Conservation (phyloP, 495 filamentous ascomycete species). For the Aspergillus nidulans region DNA sequence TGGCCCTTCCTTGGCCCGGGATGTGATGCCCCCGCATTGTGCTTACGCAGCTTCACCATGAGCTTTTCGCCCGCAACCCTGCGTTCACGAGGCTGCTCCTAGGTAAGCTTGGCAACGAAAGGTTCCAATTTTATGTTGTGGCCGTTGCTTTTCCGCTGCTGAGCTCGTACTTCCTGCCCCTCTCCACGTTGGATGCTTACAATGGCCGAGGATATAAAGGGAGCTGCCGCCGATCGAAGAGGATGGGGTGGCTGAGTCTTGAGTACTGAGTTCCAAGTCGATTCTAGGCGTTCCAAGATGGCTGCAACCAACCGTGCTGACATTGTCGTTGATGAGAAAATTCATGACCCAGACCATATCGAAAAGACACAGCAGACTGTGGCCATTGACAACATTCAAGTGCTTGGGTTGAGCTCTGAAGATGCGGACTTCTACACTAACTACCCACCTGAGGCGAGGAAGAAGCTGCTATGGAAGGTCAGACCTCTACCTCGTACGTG, state of each 20-base stretch:
- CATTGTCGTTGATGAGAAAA: conserved; percentile 11
- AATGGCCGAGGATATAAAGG: too few species aligned
- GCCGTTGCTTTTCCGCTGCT: conserved; percentile 1
- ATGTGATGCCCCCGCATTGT: too few species aligned
- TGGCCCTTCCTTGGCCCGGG: too few species aligned
- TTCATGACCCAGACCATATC: conserved; percentile 8
- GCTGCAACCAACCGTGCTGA: background rate
- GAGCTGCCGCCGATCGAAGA: too few species aligned
- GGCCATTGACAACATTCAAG: conserved; percentile 20
- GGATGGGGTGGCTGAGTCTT: too few species aligned
- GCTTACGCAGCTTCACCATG: too few species aligned
- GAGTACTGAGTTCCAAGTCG: too few species aligned
- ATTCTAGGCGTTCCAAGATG: too few species aligned
- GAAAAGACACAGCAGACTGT: conserved; percentile 8
- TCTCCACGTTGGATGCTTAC: too few species aligned
- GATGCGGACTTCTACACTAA: conserved; percentile 24
- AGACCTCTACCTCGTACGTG: background rate
- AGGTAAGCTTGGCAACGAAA: background rate
- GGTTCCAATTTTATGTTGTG: background rate
- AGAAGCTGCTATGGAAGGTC: conserved; percentile 19
- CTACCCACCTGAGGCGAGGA: conserved; percentile 16
- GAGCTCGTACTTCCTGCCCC: too few species aligned
- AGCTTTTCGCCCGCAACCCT: too few species aligned
- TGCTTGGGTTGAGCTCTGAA: conserved; percentile 19
- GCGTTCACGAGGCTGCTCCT: too few species aligned